phyloP scores from a whole-genome alignment of 2,329 filamentous ascomycete genomes.

The Tolypocladium tropicale region DNA sequence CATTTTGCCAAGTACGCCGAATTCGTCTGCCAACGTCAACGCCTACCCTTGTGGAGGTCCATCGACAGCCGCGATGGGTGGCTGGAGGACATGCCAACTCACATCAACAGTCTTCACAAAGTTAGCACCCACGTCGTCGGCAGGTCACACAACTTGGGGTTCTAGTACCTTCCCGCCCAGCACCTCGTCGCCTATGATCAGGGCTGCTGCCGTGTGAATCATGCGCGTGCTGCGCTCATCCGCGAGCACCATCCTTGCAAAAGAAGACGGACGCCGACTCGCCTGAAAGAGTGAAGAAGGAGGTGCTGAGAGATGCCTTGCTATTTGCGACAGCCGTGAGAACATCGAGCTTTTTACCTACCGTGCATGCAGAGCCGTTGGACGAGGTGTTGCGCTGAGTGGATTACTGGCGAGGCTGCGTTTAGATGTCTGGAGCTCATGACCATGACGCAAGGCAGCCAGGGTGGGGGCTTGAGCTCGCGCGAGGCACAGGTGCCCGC shows the following conservation, averaged over 20 bases:
- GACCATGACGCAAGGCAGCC: background rate
- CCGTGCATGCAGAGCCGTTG: background rate
- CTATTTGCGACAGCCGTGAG: constrained; percentile 61
- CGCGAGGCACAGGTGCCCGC: no score
- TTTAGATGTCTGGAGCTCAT: background rate
- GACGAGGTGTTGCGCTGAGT: background rate
- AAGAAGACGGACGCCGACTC: constrained; percentile 9
- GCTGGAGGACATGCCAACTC: constrained; percentile 10
- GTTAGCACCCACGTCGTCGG: constrained; percentile 4
- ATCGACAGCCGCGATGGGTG: background rate
- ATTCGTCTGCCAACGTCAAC: constrained; percentile 40
- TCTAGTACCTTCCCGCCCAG: constrained; percentile 74
- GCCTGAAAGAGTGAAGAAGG: constrained; percentile 20
- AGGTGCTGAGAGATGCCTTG: constrained; percentile 50
- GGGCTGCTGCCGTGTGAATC: constrained; percentile 81
- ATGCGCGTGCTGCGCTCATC: constrained; percentile 48
- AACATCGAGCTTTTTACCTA: constrained; percentile 48
- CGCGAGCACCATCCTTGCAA: constrained; percentile 28
- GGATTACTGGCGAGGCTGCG: background rate
- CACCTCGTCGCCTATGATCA: constrained; percentile 97
- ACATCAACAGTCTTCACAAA: constrained; percentile 26
- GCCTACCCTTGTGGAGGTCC: background rate
- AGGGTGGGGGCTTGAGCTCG: background rate
- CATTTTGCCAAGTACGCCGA: constrained; percentile 55
- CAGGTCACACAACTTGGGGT: background rate